Evolutionary conservation across 2,329 filamentous ascomycete genomes (phyloP).

Genomic region (Basipetospora chlamydospora): DNA sequence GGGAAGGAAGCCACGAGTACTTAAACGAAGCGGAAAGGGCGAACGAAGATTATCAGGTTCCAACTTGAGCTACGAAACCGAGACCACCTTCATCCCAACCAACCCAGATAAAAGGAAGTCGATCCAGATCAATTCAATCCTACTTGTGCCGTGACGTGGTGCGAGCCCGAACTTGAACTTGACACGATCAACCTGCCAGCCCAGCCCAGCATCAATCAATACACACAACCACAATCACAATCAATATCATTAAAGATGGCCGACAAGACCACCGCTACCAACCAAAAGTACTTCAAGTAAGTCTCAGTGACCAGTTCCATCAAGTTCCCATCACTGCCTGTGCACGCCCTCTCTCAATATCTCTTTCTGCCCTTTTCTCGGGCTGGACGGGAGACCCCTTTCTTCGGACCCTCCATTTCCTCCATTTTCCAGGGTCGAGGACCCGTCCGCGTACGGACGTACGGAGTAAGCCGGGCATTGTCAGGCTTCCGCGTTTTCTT

Average conservation of each 20-base stretch:
- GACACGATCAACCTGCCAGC: not conserved
- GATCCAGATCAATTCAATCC: not conserved
- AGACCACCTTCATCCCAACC: not conserved
- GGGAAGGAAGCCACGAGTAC: too few relatives aligned
- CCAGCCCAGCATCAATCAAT: not conserved
- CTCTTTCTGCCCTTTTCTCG: not conserved
- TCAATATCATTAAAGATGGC: too few relatives aligned
- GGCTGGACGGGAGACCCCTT: not conserved
- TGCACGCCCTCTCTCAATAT: not conserved
- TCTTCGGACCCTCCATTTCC: not conserved
- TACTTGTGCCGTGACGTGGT: not conserved
- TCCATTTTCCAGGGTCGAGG: not conserved
- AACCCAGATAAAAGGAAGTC: not conserved
- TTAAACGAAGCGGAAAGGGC: too few relatives aligned
- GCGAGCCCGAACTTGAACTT: not conserved
- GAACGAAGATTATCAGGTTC: too few relatives aligned
- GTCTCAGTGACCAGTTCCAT: constrained; percentile 9
- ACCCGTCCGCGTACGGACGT: too few relatives aligned
- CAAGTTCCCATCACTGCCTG: not conserved
- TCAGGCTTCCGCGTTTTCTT: too few relatives aligned
- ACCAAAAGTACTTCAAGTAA: constrained; percentile 29
- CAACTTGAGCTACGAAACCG: too few relatives aligned
- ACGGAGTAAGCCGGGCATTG: too few relatives aligned
- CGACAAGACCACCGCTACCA: constrained; percentile 15
- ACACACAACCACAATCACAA: too few relatives aligned